Evolutionary conservation across 495 filamentous ascomycete species (phyloP).

Genomic region (Penicillium paxilli): DNA sequence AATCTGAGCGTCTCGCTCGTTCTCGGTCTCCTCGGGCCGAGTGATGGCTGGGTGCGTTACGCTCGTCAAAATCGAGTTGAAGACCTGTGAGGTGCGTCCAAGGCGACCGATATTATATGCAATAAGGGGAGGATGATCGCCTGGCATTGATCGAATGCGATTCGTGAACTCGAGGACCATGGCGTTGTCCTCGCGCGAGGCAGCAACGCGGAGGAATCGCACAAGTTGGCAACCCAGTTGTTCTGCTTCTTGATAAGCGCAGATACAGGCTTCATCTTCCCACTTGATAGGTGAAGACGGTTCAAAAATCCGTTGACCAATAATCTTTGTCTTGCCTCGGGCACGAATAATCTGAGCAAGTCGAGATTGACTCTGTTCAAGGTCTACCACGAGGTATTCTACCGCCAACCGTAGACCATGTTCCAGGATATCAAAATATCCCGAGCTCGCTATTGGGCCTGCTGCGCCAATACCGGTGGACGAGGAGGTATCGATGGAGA

Average conservation of each 20-base stretch:
- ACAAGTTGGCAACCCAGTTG: conserved; percentile 69
- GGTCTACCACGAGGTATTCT: conserved; percentile 70
- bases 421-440: conserved; percentile 52
- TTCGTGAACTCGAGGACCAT: conserved; percentile 55
- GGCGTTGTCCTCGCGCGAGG: conserved; percentile 58
- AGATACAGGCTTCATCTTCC: conserved; percentile 58
- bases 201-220: conserved; percentile 64
- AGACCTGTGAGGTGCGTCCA: conserved; percentile 65
- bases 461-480: conserved; percentile 32
- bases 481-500: conserved; percentile 62
- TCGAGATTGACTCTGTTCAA: conserved; percentile 47
- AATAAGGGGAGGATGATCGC: conserved; percentile 55
- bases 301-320: conserved; percentile 62
- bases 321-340: conserved; percentile 71
- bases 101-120: conserved; percentile 72
- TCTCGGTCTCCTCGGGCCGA: conserved; percentile 22
- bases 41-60: conserved; percentile 68
- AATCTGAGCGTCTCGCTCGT: conserved; percentile 42
- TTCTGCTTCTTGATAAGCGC: conserved; percentile 57
- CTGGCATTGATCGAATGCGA: conserved; percentile 40
- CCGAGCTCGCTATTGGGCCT: conserved; percentile 28
- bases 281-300: conserved; percentile 55
- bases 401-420: conserved; percentile 71
- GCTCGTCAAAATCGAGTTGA: conserved; percentile 66
- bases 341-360: conserved; percentile 48